Evolutionary conservation across 352 stramenopile species (phyloP), one percentile per base, ranked within the genome.

Genomic region (Globisporangium spinosum): DNA sequence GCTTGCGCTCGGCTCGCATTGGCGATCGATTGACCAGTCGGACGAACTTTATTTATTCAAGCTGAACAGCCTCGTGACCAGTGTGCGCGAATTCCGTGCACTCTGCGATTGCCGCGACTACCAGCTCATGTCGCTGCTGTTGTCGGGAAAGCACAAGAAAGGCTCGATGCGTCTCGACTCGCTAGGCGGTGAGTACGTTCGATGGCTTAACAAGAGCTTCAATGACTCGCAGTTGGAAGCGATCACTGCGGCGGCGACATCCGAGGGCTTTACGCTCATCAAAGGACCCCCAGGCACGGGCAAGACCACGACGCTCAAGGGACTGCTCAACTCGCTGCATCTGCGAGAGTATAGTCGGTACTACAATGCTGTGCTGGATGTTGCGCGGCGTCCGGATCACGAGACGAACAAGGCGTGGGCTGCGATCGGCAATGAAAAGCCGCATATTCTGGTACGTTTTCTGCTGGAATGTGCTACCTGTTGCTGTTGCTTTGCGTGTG

Each of bases 251-350:
- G 89, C 88, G 0, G 89, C 90, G 29, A 97, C 87, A 2, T 97
- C 85, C 10, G 73, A 94, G 29, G 93, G 93, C 1, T 98, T 98
- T 64, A 97, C 90, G 38, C 62, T 98, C 35, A 97, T 98, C 74
- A 97, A 98, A 67, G 93, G 89, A 12, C 89, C 89, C 1, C 84
- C 89, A 56, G 89, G 91, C 0, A 98, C 92, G 34, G 93, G 93
- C 58, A 98, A 98, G 71, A 98, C 93, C 5, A 97, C 90, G 12
- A 98, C 93, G 5, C 76, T 98, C 4, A 96, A 96, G 68, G 93
- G 90, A 0, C 64, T 98, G 59, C 74, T 98, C 12, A 98, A 98
- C 64, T 96, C 90, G 45, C 70, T 98, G 22, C 93, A 98, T 80
- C 72, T 98, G 57, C 87, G 90, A 13, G 91, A 98, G 68, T 98